Conservation (phyloP, 176 grass and related monocot genomes). For the Musa beccarii region DNA sequence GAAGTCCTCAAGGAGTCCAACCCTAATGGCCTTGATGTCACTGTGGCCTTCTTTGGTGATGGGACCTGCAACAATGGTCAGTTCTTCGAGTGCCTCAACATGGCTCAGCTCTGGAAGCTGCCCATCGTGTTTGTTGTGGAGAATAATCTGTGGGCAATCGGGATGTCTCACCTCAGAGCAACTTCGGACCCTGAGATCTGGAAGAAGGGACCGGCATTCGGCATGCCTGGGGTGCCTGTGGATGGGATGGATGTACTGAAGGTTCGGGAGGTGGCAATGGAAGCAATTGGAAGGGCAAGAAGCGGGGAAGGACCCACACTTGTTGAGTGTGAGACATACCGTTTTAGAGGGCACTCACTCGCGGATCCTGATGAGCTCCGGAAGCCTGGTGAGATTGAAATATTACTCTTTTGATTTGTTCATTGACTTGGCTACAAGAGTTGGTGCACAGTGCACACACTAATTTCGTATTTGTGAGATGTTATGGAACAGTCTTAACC, state of each 20-base stretch:
- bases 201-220: constrained; percentile 88
- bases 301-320: constrained; percentile 93
- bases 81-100: constrained; percentile 98
- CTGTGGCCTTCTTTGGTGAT: constrained; percentile 85
- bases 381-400: constrained; percentile 45
- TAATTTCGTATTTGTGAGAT: too few relatives aligned
- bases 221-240: constrained; percentile 85
- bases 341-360: constrained; percentile 79
- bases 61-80: constrained; percentile 94
- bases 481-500: too few relatives aligned
- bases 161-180: constrained; percentile 74
- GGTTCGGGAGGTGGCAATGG: constrained; percentile 83
- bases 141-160: constrained; percentile 90
- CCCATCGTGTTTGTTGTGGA: constrained; percentile 98
- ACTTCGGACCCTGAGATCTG: constrained; percentile 87
- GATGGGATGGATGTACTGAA: constrained; percentile 98
- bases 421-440: not conserved
- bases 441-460: too few relatives aligned
- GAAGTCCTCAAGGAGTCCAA: constrained; percentile 86
- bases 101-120: constrained; percentile 97
- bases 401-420: not conserved
- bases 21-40: constrained; percentile 81
- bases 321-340: constrained; percentile 82
- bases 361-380: constrained; percentile 90
- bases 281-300: constrained; percentile 83